Conservation (phyloP, 2,329 filamentous ascomycete genomes). For the Fusarium metavorans region DNA sequence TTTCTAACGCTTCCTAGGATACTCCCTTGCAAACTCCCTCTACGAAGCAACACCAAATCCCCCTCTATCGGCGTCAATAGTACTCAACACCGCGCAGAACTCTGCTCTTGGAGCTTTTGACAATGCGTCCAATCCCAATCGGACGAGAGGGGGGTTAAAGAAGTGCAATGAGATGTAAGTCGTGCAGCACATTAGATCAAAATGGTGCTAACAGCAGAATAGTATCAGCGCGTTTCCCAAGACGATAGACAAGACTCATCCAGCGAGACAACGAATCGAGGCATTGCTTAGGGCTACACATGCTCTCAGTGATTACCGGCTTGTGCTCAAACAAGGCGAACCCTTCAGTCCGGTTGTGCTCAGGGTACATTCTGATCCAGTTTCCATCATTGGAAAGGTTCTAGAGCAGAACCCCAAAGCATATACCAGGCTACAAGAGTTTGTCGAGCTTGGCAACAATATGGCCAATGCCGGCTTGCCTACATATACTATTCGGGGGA, state of each 20-base stretch:
- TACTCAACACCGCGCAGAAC: slow-evolving; percentile 72
- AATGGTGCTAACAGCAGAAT: slow-evolving; percentile 35
- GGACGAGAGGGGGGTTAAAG: slow-evolving; percentile 80
- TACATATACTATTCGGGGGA: slow-evolving; percentile 20
- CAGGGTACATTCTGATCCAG: slow-evolving; percentile 80
- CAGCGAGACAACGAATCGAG: slow-evolving; percentile 66
- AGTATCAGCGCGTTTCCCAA: slow-evolving; percentile 74
- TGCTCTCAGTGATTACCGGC: slow-evolving; percentile 78
- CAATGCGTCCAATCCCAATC: slow-evolving; percentile 84
- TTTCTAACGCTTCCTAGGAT: slow-evolving; percentile 59
- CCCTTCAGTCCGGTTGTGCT: slow-evolving; percentile 84
- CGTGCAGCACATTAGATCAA: neutral
- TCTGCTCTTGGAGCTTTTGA: slow-evolving; percentile 80
- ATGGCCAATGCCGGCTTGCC: slow-evolving; percentile 71
- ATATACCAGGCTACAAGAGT: slow-evolving; percentile 80
- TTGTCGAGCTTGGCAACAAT: slow-evolving; percentile 75
- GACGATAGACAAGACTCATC: slow-evolving; percentile 64
- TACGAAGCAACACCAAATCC: slow-evolving; percentile 65
- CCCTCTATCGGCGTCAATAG: slow-evolving; percentile 61
- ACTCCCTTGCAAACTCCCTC: slow-evolving; percentile 71
- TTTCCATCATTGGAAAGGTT: slow-evolving; percentile 78
- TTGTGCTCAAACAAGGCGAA: slow-evolving; percentile 83
- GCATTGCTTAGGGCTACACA: slow-evolving; percentile 80
- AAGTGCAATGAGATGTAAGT: slow-evolving; percentile 80
- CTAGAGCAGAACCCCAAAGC: slow-evolving; percentile 80